Percentiles rank a stretch among this genome's conserved stretches.
These are phyloP conservation scores for Annulohypoxylon stygium DNA, from an alignment of 495 filamentous ascomycete species.

Conservation along the genomic window DNA sequence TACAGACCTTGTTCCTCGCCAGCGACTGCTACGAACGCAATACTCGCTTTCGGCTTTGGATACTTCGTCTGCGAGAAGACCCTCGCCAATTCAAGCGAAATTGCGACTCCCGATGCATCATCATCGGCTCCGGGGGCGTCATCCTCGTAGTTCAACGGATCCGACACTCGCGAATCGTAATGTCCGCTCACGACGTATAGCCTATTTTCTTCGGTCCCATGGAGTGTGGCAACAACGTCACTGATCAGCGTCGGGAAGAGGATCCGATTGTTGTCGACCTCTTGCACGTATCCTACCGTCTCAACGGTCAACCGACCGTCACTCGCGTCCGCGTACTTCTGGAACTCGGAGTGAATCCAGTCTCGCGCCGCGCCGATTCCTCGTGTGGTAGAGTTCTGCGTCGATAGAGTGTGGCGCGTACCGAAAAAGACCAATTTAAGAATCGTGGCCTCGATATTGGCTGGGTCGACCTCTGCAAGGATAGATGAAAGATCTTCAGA, in stretches of 20 bases:
- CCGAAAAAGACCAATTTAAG: slow-evolving; percentile 64
- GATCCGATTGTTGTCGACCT: slow-evolving; percentile 55
- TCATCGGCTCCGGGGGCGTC: slow-evolving; percentile 69
- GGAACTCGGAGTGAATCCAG: slow-evolving; percentile 64
- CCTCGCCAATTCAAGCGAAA: slow-evolving; percentile 64
- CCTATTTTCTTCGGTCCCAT: slow-evolving; percentile 61
- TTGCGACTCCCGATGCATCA: slow-evolving; percentile 57
- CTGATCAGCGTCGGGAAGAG: slow-evolving; percentile 61
- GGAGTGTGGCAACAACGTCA: slow-evolving; percentile 65
- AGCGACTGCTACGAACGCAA: slow-evolving; percentile 65
- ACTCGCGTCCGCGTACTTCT: slow-evolving; percentile 52
- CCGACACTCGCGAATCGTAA: slow-evolving; percentile 64
- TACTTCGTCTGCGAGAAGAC: slow-evolving; percentile 56
- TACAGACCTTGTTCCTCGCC: slow-evolving; percentile 68
- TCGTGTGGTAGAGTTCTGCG: slow-evolving; percentile 58
- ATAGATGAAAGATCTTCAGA: slow-evolving; percentile 59
- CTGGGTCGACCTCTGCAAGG: slow-evolving; percentile 57
- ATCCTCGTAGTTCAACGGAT: slow-evolving; percentile 61
- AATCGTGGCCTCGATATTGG: slow-evolving; percentile 60
- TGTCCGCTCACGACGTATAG: slow-evolving; percentile 66
- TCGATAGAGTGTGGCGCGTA: slow-evolving; percentile 65
- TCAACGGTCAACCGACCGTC: slow-evolving; percentile 60
- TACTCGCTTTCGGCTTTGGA: slow-evolving; percentile 59
- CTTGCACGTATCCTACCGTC: slow-evolving; percentile 61
- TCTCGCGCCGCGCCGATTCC: slow-evolving; percentile 68